Conservation (phyloP, 768 basidiomycete species). For the Pleurotus eryngii region DNA sequence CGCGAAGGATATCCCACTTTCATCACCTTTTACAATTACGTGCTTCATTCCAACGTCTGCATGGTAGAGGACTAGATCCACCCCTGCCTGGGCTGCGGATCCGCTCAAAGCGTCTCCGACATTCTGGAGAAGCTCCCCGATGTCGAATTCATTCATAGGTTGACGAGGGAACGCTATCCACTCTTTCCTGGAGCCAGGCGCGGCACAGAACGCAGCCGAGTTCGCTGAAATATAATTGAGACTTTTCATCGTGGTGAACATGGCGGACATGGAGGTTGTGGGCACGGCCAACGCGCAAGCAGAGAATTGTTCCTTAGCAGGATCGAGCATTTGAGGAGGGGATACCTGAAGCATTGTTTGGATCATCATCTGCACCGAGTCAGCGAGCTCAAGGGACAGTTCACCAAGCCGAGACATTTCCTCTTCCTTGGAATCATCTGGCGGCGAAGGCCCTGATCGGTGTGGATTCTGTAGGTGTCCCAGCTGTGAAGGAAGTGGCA, state of each 20-base stretch:
- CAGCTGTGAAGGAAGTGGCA: constrained; percentile 80
- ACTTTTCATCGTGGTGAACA: constrained; percentile 90
- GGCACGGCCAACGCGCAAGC: constrained; percentile 87
- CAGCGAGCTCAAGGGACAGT: constrained; percentile 84
- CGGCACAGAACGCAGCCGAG: constrained; percentile 51
- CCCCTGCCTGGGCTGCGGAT: constrained; percentile 75
- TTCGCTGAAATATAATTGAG: constrained; percentile 93
- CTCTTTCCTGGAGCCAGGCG: background rate
- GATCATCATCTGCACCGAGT: constrained; percentile 85
- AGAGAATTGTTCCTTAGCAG: constrained; percentile 91
- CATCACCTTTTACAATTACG: constrained; percentile 80
- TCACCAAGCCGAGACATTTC: constrained; percentile 49
- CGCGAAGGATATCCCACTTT: constrained; percentile 77
- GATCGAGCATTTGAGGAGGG: constrained; percentile 85
- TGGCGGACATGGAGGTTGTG: constrained; percentile 80
- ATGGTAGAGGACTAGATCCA: constrained; percentile 89
- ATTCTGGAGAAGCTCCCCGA: constrained; percentile 86
- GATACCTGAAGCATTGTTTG: constrained; percentile 90
- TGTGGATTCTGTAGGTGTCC: constrained; percentile 70
- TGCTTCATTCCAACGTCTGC: constrained; percentile 87
- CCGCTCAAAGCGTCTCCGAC: constrained; percentile 88
- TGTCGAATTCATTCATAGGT: constrained; percentile 72
- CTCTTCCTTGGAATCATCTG: constrained; percentile 46
- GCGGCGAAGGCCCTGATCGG: constrained; percentile 64
- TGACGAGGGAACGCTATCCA: constrained; percentile 13